Evolutionary conservation across 2,329 filamentous ascomycete genomes (phyloP).

Genomic region (Pseudopyricularia cyperi): DNA sequence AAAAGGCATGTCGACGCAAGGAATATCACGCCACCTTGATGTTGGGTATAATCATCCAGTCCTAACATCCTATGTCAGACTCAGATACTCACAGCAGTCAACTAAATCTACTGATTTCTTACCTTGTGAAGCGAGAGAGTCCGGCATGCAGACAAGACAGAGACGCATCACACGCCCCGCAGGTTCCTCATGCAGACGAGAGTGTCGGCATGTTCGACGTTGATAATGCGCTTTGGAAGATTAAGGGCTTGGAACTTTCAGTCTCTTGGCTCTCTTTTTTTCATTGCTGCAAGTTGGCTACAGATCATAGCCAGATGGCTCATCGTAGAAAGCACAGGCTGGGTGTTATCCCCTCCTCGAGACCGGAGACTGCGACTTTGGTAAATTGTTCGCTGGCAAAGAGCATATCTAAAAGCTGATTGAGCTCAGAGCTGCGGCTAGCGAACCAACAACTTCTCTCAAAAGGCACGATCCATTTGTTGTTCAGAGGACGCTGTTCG

Average conservation of each 20-base stretch:
- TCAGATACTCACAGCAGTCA: no score
- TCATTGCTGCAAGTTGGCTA: neutral
- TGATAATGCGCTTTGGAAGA: neutral
- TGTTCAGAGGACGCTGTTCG: neutral
- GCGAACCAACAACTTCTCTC: neutral
- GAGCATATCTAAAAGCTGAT: neutral
- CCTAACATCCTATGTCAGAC: no score
- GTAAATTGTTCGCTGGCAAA: neutral
- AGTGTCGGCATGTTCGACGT: conserved; percentile 3
- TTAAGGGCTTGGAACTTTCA: neutral
- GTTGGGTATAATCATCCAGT: no score
- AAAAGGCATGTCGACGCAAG: no score
- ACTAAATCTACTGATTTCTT: no score
- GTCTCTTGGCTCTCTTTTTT: neutral
- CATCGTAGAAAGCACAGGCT: neutral
- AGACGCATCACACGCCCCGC: no score
- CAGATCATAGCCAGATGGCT: neutral
- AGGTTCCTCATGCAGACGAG: conserved; percentile 3
- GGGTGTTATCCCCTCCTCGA: neutral
- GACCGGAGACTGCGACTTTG: neutral
- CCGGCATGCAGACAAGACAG: no score
- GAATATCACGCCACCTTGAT: no score
- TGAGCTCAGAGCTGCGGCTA: neutral
- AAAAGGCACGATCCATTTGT: neutral
- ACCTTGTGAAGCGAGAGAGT: no score